Evolutionary conservation across 2,329 filamentous ascomycete genomes (phyloP), one percentile per base, ranked within the genome.

Genomic region (Sphaceloma murrayae): DNA sequence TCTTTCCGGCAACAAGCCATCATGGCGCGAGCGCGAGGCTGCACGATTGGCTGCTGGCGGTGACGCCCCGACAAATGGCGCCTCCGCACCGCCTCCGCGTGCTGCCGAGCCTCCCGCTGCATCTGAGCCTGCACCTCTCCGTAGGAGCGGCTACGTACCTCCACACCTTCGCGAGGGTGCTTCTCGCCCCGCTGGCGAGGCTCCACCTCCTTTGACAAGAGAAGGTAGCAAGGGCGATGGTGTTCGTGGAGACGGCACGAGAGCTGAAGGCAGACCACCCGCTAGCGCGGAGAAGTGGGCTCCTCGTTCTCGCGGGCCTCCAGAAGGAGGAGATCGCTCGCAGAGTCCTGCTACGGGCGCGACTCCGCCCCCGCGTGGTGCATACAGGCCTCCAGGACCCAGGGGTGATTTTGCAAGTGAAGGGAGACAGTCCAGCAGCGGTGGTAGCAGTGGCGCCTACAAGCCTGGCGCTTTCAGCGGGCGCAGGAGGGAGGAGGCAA

Each of bases 11-110:
- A 69, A 60, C 59, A 80, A 78, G 66, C 70, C 77, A 45, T 76
- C 73, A 55, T 87, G 82, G 83, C 78, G 82, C 61, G 82, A 86
- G 22, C 79, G 81, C 56, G 75, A 85, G 63, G 77, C 75, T 40
- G 62, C 67, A 32, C 67, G 62, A 53, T 58, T 58, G 7, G 56
- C 58, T 32, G 60, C 55, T 22, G 57, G 56, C 40, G 54, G 45
- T n/a, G 49, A 52, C 17, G 39, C 42, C 14, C 46, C 46, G 22
- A 54, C 58, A 7, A 56, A 53, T 10, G 56, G 56, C n/a, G 55
- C 55, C 9, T 50, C 54, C 32, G 51, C 57, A 42, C 45, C 58
- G 6, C 51, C 59, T 16, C 54, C 62, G 2, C 54, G 60, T 6
- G 54, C 58, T n/a, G 61, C 62, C 19, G 53, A 54, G 17, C 52